Conservation (phyloP, 2,329 filamentous ascomycete genomes). For the Exophiala oligosperma region DNA sequence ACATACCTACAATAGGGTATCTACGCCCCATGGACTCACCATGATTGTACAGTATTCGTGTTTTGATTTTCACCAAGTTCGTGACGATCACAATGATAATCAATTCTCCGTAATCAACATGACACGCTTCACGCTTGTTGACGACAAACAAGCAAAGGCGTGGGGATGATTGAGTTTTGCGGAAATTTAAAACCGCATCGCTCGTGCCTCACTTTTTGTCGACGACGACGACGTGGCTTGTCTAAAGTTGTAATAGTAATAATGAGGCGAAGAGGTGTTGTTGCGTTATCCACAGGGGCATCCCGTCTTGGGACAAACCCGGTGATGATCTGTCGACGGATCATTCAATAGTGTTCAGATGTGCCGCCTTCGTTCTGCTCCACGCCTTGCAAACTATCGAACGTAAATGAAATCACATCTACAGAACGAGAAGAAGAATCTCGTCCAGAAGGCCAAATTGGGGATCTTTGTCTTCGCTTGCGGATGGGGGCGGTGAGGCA, state of each 20-base stretch:
- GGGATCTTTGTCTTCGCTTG: not conserved
- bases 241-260: not conserved
- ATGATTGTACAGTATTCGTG: too few species aligned
- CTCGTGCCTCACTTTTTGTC: constrained; percentile 72
- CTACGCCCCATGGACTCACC: too few species aligned
- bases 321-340: constrained; percentile 14
- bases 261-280: not conserved
- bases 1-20: too few species aligned
- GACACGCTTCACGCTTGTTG: not conserved
- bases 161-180: not conserved
- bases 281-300: too few species aligned
- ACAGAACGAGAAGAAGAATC: not conserved
- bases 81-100: not conserved
- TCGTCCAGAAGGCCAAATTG: not conserved
- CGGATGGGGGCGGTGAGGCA: not conserved
- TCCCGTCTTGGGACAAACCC: not conserved
- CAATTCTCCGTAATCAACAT: not conserved
- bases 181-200: not conserved
- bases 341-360: constrained; percentile 17
- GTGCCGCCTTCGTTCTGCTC: not conserved
- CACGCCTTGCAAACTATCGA: constrained; percentile 20
- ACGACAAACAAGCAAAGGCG: too few species aligned
- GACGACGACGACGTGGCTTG: too few species aligned
- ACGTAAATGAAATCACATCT: constrained; percentile 23
- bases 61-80: too few species aligned